Evolutionary conservation across 352 stramenopile species (phyloP).

Genomic region (Pilasporangium apinafurcum): DNA sequence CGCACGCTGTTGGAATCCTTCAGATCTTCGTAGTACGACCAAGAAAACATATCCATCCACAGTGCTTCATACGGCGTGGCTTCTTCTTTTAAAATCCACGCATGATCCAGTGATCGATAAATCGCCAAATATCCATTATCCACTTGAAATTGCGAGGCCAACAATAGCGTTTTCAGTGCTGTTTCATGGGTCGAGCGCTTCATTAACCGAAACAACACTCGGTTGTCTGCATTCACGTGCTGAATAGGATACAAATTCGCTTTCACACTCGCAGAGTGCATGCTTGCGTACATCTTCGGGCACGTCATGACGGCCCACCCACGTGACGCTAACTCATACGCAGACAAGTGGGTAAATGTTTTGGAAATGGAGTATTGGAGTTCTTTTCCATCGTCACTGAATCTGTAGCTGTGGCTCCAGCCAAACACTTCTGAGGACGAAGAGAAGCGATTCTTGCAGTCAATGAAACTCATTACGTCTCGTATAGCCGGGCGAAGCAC

Average conservation of each 20-base stretch:
- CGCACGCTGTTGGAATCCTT: not conserved
- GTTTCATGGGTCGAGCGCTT: conserved; percentile 12
- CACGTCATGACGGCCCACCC: conserved; percentile 30
- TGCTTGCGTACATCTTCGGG: conserved; percentile 13
- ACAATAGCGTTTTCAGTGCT: conserved; percentile 25
- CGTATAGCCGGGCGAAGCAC: conserved; percentile 28
- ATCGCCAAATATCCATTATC: conserved; percentile 25
- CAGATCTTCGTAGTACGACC: conserved; percentile 7
- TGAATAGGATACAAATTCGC: conserved; percentile 20
- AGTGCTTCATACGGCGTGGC: conserved; percentile 12
- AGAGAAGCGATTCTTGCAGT: conserved; percentile 13
- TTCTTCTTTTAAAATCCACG: conserved; percentile 11
- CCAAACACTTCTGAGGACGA: conserved; percentile 24
- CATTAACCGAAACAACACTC: conserved; percentile 25
- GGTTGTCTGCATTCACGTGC: conserved; percentile 26
- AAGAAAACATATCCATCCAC: conserved; percentile 16
- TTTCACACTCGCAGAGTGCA: conserved; percentile 26
- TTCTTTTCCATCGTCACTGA: conserved; percentile 5
- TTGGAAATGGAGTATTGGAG: conserved; percentile 36
- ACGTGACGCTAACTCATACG: conserved; percentile 16
- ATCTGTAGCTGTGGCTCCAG: conserved; percentile 27
- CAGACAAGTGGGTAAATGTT: conserved; percentile 16
- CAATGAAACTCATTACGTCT: conserved; percentile 12
- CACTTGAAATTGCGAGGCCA: conserved; percentile 29
- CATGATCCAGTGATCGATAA: conserved; percentile 24